phyloP scores from a whole-genome alignment of 1,139 yeast genomes.

The Candida tropicalis region DNA sequence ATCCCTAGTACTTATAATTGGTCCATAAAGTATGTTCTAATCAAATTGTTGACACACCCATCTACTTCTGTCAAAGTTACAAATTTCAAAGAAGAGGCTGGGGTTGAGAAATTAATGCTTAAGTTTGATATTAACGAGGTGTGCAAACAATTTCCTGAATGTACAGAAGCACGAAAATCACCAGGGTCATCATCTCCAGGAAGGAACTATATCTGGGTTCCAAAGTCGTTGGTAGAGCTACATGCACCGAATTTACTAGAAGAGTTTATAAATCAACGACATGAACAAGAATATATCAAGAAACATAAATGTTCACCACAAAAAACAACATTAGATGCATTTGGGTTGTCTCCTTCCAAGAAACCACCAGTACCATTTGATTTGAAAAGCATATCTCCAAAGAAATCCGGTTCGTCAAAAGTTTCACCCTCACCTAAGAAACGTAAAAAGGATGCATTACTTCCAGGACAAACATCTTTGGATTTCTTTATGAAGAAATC shows the following conservation, averaged over 20 bases:
- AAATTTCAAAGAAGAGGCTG: constrained; percentile 13
- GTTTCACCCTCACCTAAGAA: constrained; percentile 4
- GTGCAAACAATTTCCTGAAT: constrained; percentile 10
- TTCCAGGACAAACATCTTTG: constrained; percentile 8
- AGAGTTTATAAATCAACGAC: constrained; percentile 11
- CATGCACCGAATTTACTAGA: constrained; percentile 15
- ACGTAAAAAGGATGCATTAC: not conserved
- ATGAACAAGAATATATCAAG: constrained; percentile 9
- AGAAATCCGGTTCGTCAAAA: not conserved
- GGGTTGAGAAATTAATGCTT: constrained; percentile 14
- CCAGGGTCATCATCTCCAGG: constrained; percentile 6
- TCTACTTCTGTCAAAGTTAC: constrained; percentile 7
- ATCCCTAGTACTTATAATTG: constrained; percentile 7
- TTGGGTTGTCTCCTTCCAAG: constrained; percentile 11
- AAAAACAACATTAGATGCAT: constrained; percentile 14
- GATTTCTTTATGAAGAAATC: constrained; percentile 9
- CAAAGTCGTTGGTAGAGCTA: constrained; percentile 16
- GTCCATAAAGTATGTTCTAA: constrained; percentile 11
- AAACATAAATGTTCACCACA: constrained; percentile 11
- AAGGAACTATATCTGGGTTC: constrained; percentile 20
- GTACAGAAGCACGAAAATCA: constrained; percentile 10
- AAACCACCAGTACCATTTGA: constrained; percentile 6
- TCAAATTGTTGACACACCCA: constrained; percentile 10
- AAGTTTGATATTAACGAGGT: constrained; percentile 12
- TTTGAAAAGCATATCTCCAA: constrained; percentile 4